Base-by-base conservation (phyloP, 1,139 yeast species). In the Hyphopichia pseudoburtonii region DNA sequence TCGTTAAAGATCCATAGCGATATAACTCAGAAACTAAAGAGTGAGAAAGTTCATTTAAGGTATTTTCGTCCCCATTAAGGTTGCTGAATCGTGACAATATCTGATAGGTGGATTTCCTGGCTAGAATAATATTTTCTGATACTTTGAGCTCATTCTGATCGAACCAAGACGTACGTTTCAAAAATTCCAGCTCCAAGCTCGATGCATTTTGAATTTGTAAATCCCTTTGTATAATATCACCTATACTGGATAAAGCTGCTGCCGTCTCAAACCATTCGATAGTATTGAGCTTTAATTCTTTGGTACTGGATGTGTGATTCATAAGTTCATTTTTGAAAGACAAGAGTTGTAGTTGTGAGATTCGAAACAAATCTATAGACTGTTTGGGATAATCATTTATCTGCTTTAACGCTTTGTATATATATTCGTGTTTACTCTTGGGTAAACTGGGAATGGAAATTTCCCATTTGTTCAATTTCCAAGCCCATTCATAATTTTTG, bases 391-490 rank as follows among this genome's bases (percentile, higher is more conserved):
- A 45, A 29, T 69, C 76, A 31, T 62, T 62, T 2, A 71, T 46
- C 30, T 54, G 56, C 39, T 74, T 80, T 42, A 81, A 60, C 2
- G 71, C 58, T 14, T 63, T 64, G 50, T 78, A 84, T 10, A 77
- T 60, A 5, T 62, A 54, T 33, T 70, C 73, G 38, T 74, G 68
- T 33, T 68, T 73, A 3, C 58, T 55, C 0, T 35, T 32, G 0
- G 72, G 54, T 0, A 41, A 42, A 2, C 47, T 48, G 0, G 76
- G 64, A 2, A 52, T 48, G 0, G 92, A 86, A 4, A 82, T 41
- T 39, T 81, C 83, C 95, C 95, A 87, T 35, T 74, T 70, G 37
- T 71, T 75, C 27, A 86, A 59, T 51, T 82, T 83, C 95, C 95
- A 86, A 0, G 81, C 73, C 73, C 83, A 75, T 36, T 76, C 73